phyloP scores from a whole-genome alignment of 2,329 filamentous ascomycete genomes.

The Colletotrichum viniferum region DNA sequence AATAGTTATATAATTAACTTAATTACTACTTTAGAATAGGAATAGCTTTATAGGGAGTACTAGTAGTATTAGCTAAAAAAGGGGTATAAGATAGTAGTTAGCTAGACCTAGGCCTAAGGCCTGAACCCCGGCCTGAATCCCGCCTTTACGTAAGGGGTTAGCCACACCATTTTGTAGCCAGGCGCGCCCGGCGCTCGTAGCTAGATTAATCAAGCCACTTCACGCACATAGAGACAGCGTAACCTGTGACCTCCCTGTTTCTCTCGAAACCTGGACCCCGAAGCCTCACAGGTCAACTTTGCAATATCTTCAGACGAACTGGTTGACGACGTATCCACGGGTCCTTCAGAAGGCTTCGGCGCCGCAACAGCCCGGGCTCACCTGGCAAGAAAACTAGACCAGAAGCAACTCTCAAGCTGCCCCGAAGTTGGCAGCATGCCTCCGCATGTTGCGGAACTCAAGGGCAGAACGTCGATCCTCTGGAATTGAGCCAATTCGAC shows the following conservation, averaged over 20 bases:
- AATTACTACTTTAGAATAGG: no score
- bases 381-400: neutral
- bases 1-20: no score
- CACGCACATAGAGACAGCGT: neutral
- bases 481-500: neutral
- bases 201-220: no score
- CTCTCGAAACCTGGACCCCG: neutral
- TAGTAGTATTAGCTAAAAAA: no score
- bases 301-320: neutral
- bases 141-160: no score
- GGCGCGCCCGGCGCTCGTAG: no score
- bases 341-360: neutral
- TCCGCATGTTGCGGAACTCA: neutral
- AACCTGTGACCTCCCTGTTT: neutral
- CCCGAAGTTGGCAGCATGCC: neutral
- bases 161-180: no score
- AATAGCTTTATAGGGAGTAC: no score
- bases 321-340: neutral
- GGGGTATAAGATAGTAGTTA: no score
- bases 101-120: no score
- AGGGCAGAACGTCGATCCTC: neutral
- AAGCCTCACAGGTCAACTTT: neutral
- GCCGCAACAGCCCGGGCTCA: neutral
- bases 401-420: neutral
- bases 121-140: no score